phyloP scores from a whole-genome alignment of 2,329 filamentous ascomycete genomes.

The Pyrenophora seminiperda region DNA sequence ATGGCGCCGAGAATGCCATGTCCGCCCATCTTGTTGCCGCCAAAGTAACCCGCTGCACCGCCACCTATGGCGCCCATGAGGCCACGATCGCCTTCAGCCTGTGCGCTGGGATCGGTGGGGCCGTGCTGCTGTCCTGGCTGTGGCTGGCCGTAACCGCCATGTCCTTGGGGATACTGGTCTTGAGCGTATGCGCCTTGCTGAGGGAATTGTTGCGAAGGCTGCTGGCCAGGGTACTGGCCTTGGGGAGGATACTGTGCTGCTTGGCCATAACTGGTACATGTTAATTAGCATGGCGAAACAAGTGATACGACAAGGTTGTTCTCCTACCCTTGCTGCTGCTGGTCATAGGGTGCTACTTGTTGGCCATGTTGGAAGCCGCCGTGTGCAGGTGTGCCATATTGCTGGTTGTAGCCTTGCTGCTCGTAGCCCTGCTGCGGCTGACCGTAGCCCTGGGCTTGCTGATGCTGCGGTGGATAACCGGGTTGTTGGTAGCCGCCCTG shows the following conservation, averaged over 20 bases:
- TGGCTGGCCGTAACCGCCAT: slow-evolving; percentile 42
- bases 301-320: not conserved
- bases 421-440: slow-evolving; percentile 39
- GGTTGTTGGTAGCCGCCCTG: slow-evolving; percentile 40
- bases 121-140: slow-evolving; percentile 47
- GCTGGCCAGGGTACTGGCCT: slow-evolving; percentile 39
- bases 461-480: slow-evolving; percentile 40
- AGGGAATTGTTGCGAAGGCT: slow-evolving; percentile 46
- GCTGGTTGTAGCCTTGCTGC: slow-evolving; percentile 37
- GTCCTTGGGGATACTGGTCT: slow-evolving; percentile 45
- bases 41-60: slow-evolving; percentile 61
- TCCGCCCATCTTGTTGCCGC: slow-evolving; percentile 61
- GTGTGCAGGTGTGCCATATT: slow-evolving; percentile 55
- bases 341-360: slow-evolving; percentile 38
- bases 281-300: slow-evolving; percentile 10
- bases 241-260: slow-evolving; percentile 21
- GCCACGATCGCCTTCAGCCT: slow-evolving; percentile 61
- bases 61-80: slow-evolving; percentile 63
- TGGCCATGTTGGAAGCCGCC: slow-evolving; percentile 58
- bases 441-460: slow-evolving; percentile 36
- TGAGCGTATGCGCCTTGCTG: slow-evolving; percentile 50
- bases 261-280: slow-evolving; percentile 31
- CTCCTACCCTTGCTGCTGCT: slow-evolving; percentile 45
- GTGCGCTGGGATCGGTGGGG: slow-evolving; percentile 52
- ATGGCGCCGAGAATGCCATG: slow-evolving; percentile 63